Conservation (phyloP, 2,329 filamentous ascomycete genomes). For the Botryotinia globosa region DNA sequence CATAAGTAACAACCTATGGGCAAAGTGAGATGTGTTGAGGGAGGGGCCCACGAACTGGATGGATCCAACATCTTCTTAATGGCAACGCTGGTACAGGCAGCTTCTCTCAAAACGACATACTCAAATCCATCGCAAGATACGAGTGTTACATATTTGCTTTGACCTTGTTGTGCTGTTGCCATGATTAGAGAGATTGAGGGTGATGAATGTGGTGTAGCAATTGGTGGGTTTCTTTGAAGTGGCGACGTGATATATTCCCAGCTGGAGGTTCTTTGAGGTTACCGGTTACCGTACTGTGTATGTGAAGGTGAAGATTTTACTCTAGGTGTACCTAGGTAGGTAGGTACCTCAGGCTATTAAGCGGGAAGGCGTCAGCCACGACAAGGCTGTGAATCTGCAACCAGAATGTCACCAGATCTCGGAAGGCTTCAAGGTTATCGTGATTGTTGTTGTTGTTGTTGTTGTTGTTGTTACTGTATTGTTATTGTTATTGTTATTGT, state of each 20-base stretch:
- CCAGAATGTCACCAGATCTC: neutral
- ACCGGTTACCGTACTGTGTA: neutral
- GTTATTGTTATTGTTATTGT: too few relatives aligned
- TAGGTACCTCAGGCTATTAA: neutral
- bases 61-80: constrained; percentile 75
- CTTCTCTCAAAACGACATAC: constrained; percentile 70
- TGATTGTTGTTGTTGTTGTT: neutral
- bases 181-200: constrained; percentile 13
- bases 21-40: constrained; percentile 14
- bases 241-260: neutral
- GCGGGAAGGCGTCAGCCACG: neutral
- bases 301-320: neutral
- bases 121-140: constrained; percentile 74
- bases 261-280: neutral
- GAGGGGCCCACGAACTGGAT: constrained; percentile 47
- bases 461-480: too few relatives aligned
- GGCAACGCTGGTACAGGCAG: constrained; percentile 65
- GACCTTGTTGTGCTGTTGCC: constrained; percentile 17
- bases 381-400: constrained; percentile 1
- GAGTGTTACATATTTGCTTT: constrained; percentile 71
- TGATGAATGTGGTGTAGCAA: constrained; percentile 19
- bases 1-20: neutral
- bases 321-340: too few relatives aligned
- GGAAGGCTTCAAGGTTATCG: too few relatives aligned
- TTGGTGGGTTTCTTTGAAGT: neutral